Evolutionary conservation across 305 asterid species (phyloP).

Genomic region (Fraxinus nigra): DNA sequence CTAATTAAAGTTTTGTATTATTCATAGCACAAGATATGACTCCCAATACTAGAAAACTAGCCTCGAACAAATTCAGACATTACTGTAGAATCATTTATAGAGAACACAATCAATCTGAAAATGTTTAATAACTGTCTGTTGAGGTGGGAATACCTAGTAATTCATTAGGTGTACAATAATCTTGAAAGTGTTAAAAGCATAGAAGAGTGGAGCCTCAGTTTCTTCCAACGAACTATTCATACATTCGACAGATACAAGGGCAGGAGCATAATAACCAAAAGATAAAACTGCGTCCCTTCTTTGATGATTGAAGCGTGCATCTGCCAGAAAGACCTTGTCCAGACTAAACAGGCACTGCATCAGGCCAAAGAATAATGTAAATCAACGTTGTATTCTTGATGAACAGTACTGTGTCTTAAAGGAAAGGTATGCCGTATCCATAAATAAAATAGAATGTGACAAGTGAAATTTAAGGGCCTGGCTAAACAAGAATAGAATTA

Average conservation of each 20-base stretch:
- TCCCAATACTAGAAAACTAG: neutral
- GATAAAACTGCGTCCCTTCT: neutral
- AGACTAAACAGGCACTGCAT: slow-evolving; percentile 42
- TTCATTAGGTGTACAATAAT: neutral
- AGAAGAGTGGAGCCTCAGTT: slow-evolving; percentile 10
- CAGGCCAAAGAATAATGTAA: neutral
- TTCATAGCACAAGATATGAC: neutral
- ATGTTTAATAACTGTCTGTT: neutral
- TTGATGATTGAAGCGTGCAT: neutral
- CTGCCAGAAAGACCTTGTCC: slow-evolving; percentile 11
- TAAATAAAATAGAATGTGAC: neutral
- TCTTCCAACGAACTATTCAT: slow-evolving; percentile 6
- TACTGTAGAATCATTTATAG: neutral
- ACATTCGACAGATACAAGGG: neutral
- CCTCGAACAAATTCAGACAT: neutral
- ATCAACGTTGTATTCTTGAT: neutral
- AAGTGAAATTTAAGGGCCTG: neutral
- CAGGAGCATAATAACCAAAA: neutral
- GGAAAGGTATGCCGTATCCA: neutral
- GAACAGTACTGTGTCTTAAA: neutral
- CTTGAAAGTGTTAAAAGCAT: neutral
- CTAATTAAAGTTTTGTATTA: neutral
- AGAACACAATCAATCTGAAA: neutral
- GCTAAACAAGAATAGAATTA: neutral
- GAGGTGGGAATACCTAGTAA: neutral